A percentile compares a stretch with the other conserved stretches of the same genome.
phyloP scores from a whole-genome alignment of 2,329 filamentous ascomycete genomes.

The Alternaria metachromatica region DNA sequence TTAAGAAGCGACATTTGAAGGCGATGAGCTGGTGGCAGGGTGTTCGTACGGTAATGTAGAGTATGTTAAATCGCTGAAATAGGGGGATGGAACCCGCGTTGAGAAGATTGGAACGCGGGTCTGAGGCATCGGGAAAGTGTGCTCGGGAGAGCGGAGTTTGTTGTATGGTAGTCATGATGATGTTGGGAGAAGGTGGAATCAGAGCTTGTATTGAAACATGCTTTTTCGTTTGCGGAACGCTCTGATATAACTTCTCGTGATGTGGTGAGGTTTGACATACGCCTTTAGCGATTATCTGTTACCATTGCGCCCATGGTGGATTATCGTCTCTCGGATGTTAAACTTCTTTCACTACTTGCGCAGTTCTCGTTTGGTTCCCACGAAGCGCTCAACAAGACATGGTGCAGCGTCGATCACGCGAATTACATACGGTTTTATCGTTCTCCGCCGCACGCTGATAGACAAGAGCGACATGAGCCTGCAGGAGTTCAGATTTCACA shows the following conservation, averaged over 20 bases:
- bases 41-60: background rate
- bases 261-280: background rate
- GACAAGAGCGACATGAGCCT: background rate
- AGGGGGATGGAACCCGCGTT: background rate
- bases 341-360: no score
- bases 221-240: background rate
- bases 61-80: background rate
- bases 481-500: background rate
- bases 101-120: background rate
- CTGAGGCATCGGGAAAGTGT: background rate
- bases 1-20: background rate
- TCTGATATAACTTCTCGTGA: background rate
- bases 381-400: background rate
- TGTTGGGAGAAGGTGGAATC: background rate
- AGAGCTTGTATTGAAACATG: background rate
- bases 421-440: background rate
- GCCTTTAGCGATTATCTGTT: background rate
- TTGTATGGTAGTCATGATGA: background rate
- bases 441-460: background rate
- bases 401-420: background rate
- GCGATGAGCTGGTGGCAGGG: background rate
- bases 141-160: background rate
- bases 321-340: background rate
- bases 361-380: no score
- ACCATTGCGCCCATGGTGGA: background rate